Conservation (phyloP, 2,329 filamentous ascomycete genomes). For the Akanthomyces lecanii region DNA sequence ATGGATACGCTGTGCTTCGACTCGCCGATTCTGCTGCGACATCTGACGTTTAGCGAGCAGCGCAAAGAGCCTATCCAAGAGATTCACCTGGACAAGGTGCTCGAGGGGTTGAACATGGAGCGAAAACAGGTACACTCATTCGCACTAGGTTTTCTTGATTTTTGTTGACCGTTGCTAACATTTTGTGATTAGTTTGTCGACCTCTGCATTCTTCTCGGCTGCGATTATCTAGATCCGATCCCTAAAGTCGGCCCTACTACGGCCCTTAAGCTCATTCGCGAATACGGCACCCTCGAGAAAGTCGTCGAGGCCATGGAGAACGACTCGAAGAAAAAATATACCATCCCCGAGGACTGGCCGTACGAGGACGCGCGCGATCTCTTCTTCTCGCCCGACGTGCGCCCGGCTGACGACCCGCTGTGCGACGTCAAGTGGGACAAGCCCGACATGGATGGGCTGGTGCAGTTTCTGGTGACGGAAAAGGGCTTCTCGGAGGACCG, state of each 20-base stretch:
- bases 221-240: constrained; percentile 95
- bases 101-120: constrained; percentile 86
- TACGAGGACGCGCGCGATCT: constrained; percentile 86
- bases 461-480: constrained; percentile 85
- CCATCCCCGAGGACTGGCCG: constrained; percentile 93
- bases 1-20: constrained; percentile 99
- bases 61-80: constrained; percentile 97
- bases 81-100: constrained; percentile 79
- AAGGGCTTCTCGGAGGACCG: constrained; percentile 97
- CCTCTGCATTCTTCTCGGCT: constrained; percentile 93
- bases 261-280: constrained; percentile 88
- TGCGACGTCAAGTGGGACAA: constrained; percentile 99
- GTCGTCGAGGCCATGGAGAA: constrained; percentile 77
- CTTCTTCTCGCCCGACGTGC: constrained; percentile 89
- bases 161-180: neutral
- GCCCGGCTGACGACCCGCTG: constrained; percentile 72
- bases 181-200: constrained; percentile 72
- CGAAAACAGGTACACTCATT: constrained; percentile 57
- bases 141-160: neutral
- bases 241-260: constrained; percentile 91
- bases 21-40: constrained; percentile 81
- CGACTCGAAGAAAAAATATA: constrained; percentile 74
- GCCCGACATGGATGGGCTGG: constrained; percentile 83
- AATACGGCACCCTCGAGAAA: constrained; percentile 82
- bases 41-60: constrained; percentile 96